Conservation (phyloP, 164 flowering plant genomes). For the Magnolia kwangsiensis region DNA sequence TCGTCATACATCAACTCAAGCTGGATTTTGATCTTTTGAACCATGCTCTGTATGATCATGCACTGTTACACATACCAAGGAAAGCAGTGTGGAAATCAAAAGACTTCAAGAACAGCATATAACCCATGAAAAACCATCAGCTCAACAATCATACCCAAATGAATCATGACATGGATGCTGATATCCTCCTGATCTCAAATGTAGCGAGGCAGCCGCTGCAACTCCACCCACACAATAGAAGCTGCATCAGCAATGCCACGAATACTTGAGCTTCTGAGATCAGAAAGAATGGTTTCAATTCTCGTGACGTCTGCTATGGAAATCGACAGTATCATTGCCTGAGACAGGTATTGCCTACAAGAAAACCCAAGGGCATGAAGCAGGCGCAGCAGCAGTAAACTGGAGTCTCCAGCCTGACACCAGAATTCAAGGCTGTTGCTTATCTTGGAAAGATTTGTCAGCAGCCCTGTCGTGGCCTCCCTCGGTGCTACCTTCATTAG, state of each 20-base stretch:
- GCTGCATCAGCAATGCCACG: conserved; percentile 54
- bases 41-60: background rate
- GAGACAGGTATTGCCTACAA: conserved; percentile 65
- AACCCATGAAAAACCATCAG: background rate
- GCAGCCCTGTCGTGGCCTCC: conserved; percentile 74
- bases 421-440: conserved; percentile 51
- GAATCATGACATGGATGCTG: background rate
- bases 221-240: conserved; percentile 46
- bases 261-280: conserved; percentile 44
- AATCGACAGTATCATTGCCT: conserved; percentile 81
- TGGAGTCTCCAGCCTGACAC: conserved; percentile 23
- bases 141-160: conserved; percentile 1
- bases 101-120: background rate
- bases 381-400: conserved; percentile 49
- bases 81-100: background rate
- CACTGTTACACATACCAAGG: background rate
- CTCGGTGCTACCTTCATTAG: conserved; percentile 78
- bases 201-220: conserved; percentile 78
- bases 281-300: conserved; percentile 56
- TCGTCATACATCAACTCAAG: background rate
- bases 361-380: conserved; percentile 78
- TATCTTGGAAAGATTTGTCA: conserved; percentile 76
- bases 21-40: background rate
- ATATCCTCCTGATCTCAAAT: conserved; percentile 26
- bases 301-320: conserved; percentile 52